These are phyloP conservation scores for Micromonas pusilla DNA, from an alignment of 139 green algal species.

Conservation along the genomic window DNA sequence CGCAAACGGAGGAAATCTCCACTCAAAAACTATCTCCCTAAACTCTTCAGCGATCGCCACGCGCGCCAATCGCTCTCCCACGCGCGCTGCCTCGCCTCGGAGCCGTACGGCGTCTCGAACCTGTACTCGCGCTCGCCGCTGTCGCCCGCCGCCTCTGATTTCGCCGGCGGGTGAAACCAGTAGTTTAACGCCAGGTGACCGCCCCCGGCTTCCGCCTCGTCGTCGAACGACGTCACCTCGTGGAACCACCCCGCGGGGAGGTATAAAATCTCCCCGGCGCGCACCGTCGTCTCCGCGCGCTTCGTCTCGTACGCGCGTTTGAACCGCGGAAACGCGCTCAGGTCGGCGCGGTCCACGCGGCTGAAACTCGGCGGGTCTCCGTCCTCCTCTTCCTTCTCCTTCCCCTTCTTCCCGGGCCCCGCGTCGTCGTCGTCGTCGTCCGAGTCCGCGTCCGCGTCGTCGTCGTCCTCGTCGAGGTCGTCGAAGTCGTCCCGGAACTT, in stretches of 20 bases:
- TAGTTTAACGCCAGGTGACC: conserved; percentile 33
- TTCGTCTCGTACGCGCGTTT: background rate
- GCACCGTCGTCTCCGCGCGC: conserved; percentile 6
- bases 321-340: conserved; percentile 15
- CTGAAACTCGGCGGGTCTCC: conserved; percentile 8
- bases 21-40: too few species aligned
- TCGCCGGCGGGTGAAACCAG: conserved; percentile 16
- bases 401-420: background rate
- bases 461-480: conserved; percentile 23
- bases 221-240: conserved; percentile 25
- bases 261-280: conserved; percentile 31
- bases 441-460: conserved; percentile 12
- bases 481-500: conserved; percentile 15
- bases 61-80: background rate
- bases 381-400: background rate
- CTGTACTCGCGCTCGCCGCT: background rate
- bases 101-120: background rate
- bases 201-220: background rate
- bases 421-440: background rate
- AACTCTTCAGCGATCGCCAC: too few species aligned
- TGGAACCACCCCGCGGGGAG: conserved; percentile 36
- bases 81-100: background rate
- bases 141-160: background rate
- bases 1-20: too few species aligned
- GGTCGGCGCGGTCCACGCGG: background rate